A percentile compares a stretch with the other conserved stretches of the same genome.
These are phyloP conservation scores for Rhizoclosmatium sp. DNA, from an alignment of 192 early-diverging fungal species.

Conservation along the genomic window DNA sequence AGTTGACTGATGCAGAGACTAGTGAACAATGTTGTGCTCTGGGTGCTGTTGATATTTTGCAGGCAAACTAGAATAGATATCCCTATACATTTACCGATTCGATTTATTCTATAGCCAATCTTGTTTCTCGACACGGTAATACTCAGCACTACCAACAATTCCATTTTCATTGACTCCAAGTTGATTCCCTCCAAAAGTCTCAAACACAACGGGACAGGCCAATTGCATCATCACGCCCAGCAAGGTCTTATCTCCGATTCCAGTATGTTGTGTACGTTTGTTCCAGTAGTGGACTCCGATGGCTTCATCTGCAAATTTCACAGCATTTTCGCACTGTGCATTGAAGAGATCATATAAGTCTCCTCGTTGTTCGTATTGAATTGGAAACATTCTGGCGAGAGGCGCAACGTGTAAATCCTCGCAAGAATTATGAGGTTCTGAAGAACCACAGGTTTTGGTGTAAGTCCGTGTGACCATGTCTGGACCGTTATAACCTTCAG, in stretches of 20 bases:
- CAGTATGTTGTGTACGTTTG: slow-evolving; percentile 24
- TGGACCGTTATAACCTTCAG: slow-evolving; percentile 25
- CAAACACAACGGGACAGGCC: slow-evolving; percentile 38
- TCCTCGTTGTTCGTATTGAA: slow-evolving; percentile 26
- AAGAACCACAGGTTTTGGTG: neutral
- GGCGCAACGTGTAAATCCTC: slow-evolving; percentile 7
- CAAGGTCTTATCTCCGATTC: slow-evolving; percentile 6
- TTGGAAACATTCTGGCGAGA: slow-evolving; percentile 16
- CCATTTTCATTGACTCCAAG: neutral
- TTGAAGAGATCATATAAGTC: slow-evolving; percentile 10
- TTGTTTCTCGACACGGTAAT: slow-evolving; percentile 2
- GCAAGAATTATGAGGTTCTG: neutral
- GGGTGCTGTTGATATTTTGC: too few species aligned
- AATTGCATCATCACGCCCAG: slow-evolving; percentile 37
- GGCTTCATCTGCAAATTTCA: slow-evolving; percentile 14
- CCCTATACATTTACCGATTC: neutral
- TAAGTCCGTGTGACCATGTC: slow-evolving; percentile 29
- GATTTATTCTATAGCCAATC: neutral
- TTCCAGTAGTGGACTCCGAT: slow-evolving; percentile 49
- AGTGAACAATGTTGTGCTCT: too few species aligned
- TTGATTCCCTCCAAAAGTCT: neutral
- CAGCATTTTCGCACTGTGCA: neutral
- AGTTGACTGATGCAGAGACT: too few species aligned
- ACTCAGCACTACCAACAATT: neutral
- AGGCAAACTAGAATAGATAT: too few species aligned